Percentiles rank a stretch among this genome's conserved stretches.
phyloP scores from a whole-genome alignment of 257 asterid genomes.

The Lycium ferocissimum region DNA sequence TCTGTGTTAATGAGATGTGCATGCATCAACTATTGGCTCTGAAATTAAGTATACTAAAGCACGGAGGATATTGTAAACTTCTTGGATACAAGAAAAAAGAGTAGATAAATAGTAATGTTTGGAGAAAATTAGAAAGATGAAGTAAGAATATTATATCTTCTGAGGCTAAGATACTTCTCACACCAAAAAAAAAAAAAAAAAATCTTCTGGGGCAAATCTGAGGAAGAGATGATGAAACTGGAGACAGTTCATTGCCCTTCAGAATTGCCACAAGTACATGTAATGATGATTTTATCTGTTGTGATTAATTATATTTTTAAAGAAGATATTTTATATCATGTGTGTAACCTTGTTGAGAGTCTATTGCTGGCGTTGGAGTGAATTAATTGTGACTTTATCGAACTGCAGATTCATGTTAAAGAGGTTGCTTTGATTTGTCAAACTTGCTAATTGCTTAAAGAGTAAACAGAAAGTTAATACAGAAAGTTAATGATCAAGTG shows the following conservation, averaged over 20 bases:
- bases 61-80: neutral
- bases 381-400: neutral
- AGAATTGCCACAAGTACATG: neutral
- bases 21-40: neutral
- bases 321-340: neutral
- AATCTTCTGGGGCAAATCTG: too few species aligned
- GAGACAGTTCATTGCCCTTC: neutral
- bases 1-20: neutral
- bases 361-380: neutral
- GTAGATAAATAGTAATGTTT: neutral
- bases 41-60: neutral
- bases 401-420: constrained; percentile 8
- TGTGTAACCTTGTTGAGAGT: neutral
- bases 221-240: neutral
- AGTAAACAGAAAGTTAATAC: neutral
- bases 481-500: neutral
- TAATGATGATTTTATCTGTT: neutral
- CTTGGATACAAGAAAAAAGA: neutral
- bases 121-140: neutral
- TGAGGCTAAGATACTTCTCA: neutral
- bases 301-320: neutral
- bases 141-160: neutral
- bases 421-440: constrained; percentile 20
- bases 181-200: neutral
- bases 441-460: neutral